These are phyloP conservation scores for Suhomyces vadensis DNA, from an alignment of 805 yeast genomes.

Conservation along the genomic window DNA sequence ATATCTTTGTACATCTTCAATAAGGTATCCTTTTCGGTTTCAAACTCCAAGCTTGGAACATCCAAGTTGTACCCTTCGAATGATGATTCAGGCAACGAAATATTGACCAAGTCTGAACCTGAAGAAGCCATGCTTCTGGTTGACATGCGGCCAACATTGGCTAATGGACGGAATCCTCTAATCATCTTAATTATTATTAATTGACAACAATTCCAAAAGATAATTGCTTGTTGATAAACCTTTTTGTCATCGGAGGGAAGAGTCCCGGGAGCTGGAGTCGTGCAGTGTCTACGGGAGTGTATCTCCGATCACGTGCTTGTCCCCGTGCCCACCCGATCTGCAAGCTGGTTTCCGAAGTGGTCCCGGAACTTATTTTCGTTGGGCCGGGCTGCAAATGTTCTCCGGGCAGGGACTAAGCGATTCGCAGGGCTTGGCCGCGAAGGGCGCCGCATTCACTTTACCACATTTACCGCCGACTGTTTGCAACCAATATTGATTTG, in stretches of 20 bases:
- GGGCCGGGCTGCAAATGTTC: background rate
- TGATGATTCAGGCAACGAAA: conserved; percentile 74
- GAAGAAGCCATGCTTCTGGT: conserved; percentile 40
- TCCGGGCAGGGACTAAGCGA: too few species aligned
- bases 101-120: conserved; percentile 40
- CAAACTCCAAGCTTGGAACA: conserved; percentile 65
- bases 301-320: background rate
- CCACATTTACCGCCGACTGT: background rate
- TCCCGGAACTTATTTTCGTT: too few species aligned
- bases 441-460: background rate
- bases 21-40: conserved; percentile 76
- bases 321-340: background rate
- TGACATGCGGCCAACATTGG: conserved; percentile 18
- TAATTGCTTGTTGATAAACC: background rate
- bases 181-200: conserved; percentile 14
- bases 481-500: background rate
- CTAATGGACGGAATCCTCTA: conserved; percentile 19
- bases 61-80: conserved; percentile 84
- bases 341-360: too few species aligned
- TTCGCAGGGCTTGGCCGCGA: background rate
- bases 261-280: conserved; percentile 10
- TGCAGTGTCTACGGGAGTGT: conserved; percentile 9
- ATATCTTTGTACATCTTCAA: conserved; percentile 95
- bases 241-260: conserved; percentile 14
- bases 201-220: conserved; percentile 17